Base-by-base conservation (phyloP, 2,329 filamentous ascomycete genomes). In the Tolypocladium ophioglossoides region DNA sequence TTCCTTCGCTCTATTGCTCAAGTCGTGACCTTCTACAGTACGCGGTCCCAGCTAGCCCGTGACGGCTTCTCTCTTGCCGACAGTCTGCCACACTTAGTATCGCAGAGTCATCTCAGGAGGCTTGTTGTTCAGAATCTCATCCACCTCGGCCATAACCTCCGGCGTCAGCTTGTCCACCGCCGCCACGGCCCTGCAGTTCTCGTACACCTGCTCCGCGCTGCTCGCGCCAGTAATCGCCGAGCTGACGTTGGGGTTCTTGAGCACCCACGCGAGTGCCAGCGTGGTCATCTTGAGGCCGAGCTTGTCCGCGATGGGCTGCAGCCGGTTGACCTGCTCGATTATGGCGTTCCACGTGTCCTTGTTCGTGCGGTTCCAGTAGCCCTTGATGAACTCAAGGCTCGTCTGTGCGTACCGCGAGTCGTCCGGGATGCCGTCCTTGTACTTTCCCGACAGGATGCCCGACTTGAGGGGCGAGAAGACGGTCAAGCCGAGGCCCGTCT, bases 381-480 rank as follows among this genome's bases (percentile, higher is more conserved):
- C 74, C 55, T 75, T 70, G 60, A 84, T 74, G 64, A 78, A 85
- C 52, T 77, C 73, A 56, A 84, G 76, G 52, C 78, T 72, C 44
- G 76, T 76, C 61, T 76, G 74, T 14, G 77, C 76, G 55, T 85
- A 73, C 32, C 84, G 74, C n/a, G 79, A 82, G 57, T 78, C 78
- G 4, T 77, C 70, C 5, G 82, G 82, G 41, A 85, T 78, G 32
- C 79, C 80, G 60, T 84, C 70, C 65, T 81, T 83, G 70, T 87
- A 87, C 68, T 87, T 87, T 49, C 84, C 84, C 0, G 82, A 82
- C 57, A 87, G 70, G 56, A 86, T 74, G 22, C 84, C 84, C 51
- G 69, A 64, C 47, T 66, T 65, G 62, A 87, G 69, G 2, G 84
- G 84, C 3, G 77, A 82, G 69, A 79, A 87, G 55, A 80, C 78